phyloP scores from a whole-genome alignment of 768 basidiomycete genomes.

The Boletus speciosus region DNA sequence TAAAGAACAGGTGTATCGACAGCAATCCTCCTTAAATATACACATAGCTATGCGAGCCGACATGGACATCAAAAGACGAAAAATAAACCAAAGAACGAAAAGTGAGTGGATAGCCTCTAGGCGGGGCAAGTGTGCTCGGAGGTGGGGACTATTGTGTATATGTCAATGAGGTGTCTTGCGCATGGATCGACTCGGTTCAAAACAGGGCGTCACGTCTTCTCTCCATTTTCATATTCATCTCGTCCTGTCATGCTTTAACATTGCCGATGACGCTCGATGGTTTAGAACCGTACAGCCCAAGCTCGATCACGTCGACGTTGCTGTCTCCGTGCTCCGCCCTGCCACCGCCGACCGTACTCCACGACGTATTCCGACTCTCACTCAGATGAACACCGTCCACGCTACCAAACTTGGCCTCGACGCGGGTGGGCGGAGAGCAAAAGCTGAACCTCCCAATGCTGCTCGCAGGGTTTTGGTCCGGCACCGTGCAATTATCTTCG shows the following conservation, averaged over 20 bases:
- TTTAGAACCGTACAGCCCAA: constrained; percentile 5
- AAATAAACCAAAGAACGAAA: neutral
- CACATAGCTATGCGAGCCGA: constrained; percentile 1
- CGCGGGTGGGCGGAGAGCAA: constrained; percentile 1
- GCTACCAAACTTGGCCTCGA: neutral
- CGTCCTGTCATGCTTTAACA: neutral
- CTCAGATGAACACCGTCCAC: neutral
- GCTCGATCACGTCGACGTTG: constrained; percentile 7
- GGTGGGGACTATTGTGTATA: neutral
- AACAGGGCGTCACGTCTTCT: neutral
- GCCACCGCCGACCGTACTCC: constrained; percentile 7
- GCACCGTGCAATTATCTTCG: neutral
- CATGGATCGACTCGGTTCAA: neutral
- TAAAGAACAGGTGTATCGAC: neutral
- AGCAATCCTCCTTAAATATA: neutral
- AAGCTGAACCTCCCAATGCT: constrained; percentile 2
- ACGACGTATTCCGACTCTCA: constrained; percentile 4
- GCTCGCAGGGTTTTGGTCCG: neutral
- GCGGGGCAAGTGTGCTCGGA: neutral
- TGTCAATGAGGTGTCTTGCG: neutral
- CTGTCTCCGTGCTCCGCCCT: neutral
- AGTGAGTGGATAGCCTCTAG: constrained; percentile 1
- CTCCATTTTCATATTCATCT: neutral
- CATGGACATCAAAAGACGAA: neutral
- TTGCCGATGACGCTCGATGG: constrained; percentile 5